These are phyloP conservation scores for Microsporum audouinii DNA, from an alignment of 2,329 filamentous ascomycete species.

Conservation along the genomic window DNA sequence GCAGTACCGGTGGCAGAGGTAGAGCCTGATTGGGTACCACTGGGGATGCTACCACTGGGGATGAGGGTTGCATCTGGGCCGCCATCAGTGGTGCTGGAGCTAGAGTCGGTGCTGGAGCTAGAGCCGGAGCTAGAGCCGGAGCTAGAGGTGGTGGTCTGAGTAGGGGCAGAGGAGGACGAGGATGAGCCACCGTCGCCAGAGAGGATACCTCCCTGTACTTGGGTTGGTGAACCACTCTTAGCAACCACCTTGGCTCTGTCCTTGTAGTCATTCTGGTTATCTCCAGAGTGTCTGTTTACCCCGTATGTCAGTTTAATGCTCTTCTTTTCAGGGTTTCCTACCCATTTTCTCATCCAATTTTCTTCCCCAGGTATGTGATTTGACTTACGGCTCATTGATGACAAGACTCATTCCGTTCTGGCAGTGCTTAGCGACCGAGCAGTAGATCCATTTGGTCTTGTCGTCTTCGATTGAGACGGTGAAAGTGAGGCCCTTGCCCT, in stretches of 20 bases:
- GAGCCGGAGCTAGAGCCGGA: not conserved
- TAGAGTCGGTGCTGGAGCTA: not conserved
- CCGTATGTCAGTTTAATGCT: not conserved
- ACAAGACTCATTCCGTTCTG: constrained; percentile 42
- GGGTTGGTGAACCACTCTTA: constrained; percentile 5
- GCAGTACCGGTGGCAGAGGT: not conserved
- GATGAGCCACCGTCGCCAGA: constrained; percentile 2
- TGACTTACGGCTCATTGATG: constrained; percentile 37
- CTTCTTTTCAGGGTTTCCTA: not conserved
- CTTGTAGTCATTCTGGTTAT: constrained; percentile 8
- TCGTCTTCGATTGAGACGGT: constrained; percentile 37
- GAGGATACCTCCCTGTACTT: constrained; percentile 9
- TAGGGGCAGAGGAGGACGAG: not conserved
- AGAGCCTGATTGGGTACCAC: not conserved
- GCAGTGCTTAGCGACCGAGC: constrained; percentile 40
- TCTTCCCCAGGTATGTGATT: not conserved
- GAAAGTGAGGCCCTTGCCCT: constrained; percentile 23
- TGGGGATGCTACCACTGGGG: not conserved
- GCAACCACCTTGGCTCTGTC: not conserved
- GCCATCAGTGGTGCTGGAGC: not conserved
- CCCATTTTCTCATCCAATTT: not conserved
- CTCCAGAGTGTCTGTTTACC: constrained; percentile 5
- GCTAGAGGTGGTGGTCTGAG: not conserved
- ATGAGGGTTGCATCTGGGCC: not conserved
- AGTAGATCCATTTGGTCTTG: constrained; percentile 42